Base-by-base conservation (phyloP, 2,329 filamentous ascomycete genomes). In the Thermothelomyces thermophilus region DNA sequence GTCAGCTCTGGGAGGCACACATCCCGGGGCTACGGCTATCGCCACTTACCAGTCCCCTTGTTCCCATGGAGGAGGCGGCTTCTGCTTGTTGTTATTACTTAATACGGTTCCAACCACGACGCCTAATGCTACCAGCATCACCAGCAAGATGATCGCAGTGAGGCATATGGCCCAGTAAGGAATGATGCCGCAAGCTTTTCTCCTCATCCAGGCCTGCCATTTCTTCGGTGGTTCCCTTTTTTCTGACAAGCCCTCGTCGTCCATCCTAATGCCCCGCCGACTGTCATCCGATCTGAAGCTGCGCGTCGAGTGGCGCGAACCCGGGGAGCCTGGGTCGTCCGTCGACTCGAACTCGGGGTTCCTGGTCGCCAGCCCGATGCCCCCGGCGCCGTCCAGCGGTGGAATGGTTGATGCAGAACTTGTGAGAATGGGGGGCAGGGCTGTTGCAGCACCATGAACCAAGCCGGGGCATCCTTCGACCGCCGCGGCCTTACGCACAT, bases 291-390 rank as follows among this genome's bases (percentile, higher is more conserved):
- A 77, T 5, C 63, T 65, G 35, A 75, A 71, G 56, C 77, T 83
- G 34, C 74, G 67, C 1, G 74, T 67, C 0, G 77, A 80, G 41
- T 73, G 71, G 6, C 73, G 72, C 13, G 77, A 76, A 22, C 70
- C 70, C 22, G 73, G 71, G 5, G 72, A 70, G 40, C 71, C 69
- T 1, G 81, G 64, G 42, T 82, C 74, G 37, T 80, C 79, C 4
- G 70, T 72, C 1, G 79, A 80, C 13, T 77, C 73, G 63, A 81
- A 84, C 56, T 83, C 80, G 0, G 80, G 81, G 52, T 84, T 76
- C 22, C 77, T 71, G 6, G 80, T 78, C 3, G 80, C 80, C 17
- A 82, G 65, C 2, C 79, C 80, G 26, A 83, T 70, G 14, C 80
- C 80, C 3, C 80, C 80, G 5, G 79, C 78, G n/a, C 80, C 81